Conservation (phyloP, 345 rosid genomes). For the Gossypium sturtianum region DNA sequence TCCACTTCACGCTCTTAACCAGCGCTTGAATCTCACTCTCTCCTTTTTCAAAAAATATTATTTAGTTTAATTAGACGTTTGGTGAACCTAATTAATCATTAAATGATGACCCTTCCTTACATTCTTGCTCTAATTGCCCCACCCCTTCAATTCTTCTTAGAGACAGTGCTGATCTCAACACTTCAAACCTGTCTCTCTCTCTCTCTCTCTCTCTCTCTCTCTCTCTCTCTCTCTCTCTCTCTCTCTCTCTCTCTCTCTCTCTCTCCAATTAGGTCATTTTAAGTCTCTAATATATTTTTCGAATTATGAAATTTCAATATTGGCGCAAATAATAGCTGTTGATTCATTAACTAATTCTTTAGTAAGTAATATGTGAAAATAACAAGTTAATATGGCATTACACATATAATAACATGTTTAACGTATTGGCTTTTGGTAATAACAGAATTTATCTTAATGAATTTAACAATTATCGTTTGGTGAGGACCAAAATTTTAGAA, state of each 20-base stretch:
- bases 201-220: neutral
- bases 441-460: too few relatives aligned
- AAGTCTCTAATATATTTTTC: too few relatives aligned
- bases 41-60: neutral
- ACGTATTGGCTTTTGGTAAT: too few relatives aligned
- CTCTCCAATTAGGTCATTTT: fast-evolving
- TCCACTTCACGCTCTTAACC: neutral
- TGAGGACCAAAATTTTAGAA: too few relatives aligned
- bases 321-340: too few relatives aligned
- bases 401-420: too few relatives aligned
- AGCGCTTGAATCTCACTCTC: neutral
- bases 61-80: neutral
- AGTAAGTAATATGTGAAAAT: too few relatives aligned
- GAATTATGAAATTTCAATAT: too few relatives aligned
- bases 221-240: neutral
- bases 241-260: neutral
- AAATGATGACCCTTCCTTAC: neutral
- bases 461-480: too few relatives aligned
- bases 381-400: too few relatives aligned
- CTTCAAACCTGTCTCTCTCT: neutral
- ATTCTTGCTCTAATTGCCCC: neutral
- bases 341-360: too few relatives aligned
- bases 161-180: neutral
- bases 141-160: neutral
- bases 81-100: neutral